Evolutionary conservation across 805 yeast genomes (phyloP), one percentile per base, ranked within the genome.

Genomic region (Candida ascalaphidarum): DNA sequence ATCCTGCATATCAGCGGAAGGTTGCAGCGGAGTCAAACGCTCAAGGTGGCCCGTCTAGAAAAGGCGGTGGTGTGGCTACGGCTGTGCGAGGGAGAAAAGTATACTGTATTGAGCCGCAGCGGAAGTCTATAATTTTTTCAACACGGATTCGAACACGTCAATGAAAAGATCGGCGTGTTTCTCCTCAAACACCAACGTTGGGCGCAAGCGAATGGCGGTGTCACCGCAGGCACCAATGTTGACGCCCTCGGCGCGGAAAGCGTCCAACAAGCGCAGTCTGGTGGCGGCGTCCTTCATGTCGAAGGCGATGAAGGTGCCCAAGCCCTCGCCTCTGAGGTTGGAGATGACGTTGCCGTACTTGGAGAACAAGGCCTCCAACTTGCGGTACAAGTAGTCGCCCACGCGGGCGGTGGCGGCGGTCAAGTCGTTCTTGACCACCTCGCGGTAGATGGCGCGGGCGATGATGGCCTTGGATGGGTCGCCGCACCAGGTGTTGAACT

Each of bases 401-500:
- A 67, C 71, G 31, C 61, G 55, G 4, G 65, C 59, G 11, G 75
- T 67, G 25, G 63, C 62, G 14, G 52, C 56, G 22, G 72, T 64
- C 35, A 77, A 58, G 33, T 68, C 60, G 36, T 73, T 52, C 38
- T 69, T 63, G 15, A 47, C 38, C 28, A 77, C 58, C 39, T 76
- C 79, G 43, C 71, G 62, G 39, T 68, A 68, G 38, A 77, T 77
- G 34, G 76, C 58, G 39, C 68, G 68, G 22, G 82, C 81, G 42
- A 77, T 61, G 30, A 77, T 57, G 49, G 78, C 77, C 56, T 72
- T 73, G 11, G 81, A 69, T 36, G 83, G 81, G 50, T 77, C 83
- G 41, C 83, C 84, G 52, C 82, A 77, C 84, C 84, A 77, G 34
- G 84, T 77, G 65, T 77, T 77, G 61, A 77, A 77, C 48, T 77